Evolutionary conservation across 495 filamentous ascomycete species (phyloP).

Genomic region (Talaromyces stipitatus): DNA sequence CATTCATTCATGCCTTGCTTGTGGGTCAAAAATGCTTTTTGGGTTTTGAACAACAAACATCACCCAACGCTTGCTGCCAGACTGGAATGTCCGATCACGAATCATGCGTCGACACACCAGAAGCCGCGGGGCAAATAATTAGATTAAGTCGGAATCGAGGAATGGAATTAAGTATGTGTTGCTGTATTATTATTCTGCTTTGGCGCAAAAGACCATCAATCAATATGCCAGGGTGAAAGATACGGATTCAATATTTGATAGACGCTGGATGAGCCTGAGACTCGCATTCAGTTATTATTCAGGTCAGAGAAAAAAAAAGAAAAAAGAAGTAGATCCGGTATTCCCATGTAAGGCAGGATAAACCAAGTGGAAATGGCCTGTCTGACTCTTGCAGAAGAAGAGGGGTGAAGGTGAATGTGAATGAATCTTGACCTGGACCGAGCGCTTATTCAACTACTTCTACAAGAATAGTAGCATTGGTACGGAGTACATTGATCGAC

Average conservation of each 20-base stretch:
- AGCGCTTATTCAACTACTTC: background rate
- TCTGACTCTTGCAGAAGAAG: background rate
- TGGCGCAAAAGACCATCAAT: background rate
- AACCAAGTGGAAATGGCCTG: background rate
- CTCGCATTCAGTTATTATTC: background rate
- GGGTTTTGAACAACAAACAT: background rate
- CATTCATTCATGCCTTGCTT: background rate
- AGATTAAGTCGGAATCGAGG: background rate
- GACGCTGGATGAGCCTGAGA: background rate
- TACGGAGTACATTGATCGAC: background rate
- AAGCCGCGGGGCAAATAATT: background rate
- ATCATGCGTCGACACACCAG: background rate
- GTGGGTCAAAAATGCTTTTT: background rate
- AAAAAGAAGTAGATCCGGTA: background rate
- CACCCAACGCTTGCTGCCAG: background rate
- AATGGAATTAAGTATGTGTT: background rate
- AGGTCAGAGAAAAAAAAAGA: background rate
- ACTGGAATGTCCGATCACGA: background rate
- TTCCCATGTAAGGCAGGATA: background rate
- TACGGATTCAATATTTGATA: background rate
- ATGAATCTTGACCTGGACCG: background rate
- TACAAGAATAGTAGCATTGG: background rate
- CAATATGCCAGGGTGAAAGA: background rate
- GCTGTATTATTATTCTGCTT: background rate
- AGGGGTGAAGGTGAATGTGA: background rate